Evolutionary conservation across 345 rosid species (phyloP).

Genomic region (Sonneratia caseolaris): DNA sequence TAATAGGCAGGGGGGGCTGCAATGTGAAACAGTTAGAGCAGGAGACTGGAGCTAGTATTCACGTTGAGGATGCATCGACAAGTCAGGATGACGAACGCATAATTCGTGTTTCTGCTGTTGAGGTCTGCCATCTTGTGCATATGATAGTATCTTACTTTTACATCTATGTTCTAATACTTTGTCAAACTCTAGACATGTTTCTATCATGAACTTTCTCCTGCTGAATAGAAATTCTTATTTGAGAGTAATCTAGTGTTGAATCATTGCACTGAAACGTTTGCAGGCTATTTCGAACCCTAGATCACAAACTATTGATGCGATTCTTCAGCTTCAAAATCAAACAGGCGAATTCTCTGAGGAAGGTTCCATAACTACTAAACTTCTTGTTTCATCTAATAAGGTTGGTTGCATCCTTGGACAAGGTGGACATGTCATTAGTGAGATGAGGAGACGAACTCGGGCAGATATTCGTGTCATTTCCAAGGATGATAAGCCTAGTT

Average conservation of each 20-base stretch:
- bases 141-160: neutral
- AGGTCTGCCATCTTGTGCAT: constrained; percentile 26
- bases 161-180: neutral
- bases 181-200: neutral
- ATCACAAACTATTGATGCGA: constrained; percentile 46
- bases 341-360: constrained; percentile 39
- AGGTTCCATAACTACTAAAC: constrained; percentile 32
- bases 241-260: constrained; percentile 6
- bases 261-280: constrained; percentile 21
- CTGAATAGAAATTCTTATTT: constrained; percentile 1
- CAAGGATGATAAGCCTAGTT: constrained; percentile 45
- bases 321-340: constrained; percentile 46
- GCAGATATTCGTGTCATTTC: constrained; percentile 50
- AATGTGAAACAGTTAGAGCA: constrained; percentile 37
- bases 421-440: constrained; percentile 53
- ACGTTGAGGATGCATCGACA: constrained; percentile 38
- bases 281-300: constrained; percentile 34
- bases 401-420: constrained; percentile 57
- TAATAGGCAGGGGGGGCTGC: constrained; percentile 55
- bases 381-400: constrained; percentile 52
- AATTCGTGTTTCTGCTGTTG: constrained; percentile 39
- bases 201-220: neutral
- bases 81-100: constrained; percentile 38
- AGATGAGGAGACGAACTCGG: constrained; percentile 52
- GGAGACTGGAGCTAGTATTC: constrained; percentile 48